Evolutionary conservation across 306 rosid species (phyloP).

Genomic region (Alnus glutinosa): DNA sequence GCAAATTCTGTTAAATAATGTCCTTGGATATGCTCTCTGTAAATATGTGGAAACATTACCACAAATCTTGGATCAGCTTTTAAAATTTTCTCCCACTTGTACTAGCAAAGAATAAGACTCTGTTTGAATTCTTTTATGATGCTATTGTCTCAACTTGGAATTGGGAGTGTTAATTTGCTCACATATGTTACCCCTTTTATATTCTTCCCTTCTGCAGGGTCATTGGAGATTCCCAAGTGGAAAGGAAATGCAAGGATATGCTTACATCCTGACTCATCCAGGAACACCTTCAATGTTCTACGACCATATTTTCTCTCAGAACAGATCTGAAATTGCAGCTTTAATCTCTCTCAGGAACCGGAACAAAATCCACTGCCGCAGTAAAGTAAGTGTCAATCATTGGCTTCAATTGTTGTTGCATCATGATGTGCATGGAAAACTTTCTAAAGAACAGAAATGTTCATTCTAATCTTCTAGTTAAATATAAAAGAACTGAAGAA

Average conservation of each 20-base stretch:
- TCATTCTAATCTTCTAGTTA: neutral
- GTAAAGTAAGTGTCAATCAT: slow-evolving; percentile 60
- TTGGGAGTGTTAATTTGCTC: neutral
- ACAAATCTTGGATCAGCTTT: neutral
- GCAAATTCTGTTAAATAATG: neutral
- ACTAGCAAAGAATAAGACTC: neutral
- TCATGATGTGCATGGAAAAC: slow-evolving; percentile 3
- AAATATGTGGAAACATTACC: slow-evolving; percentile 3
- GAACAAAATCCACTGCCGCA: slow-evolving; percentile 70
- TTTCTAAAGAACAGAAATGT: neutral
- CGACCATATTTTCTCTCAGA: slow-evolving; percentile 84
- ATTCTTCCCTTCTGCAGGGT: slow-evolving; percentile 61
- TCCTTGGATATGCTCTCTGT: neutral
- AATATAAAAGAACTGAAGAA: neutral
- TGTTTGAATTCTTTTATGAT: neutral
- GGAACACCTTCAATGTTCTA: slow-evolving; percentile 91
- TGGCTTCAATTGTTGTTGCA: slow-evolving; percentile 3
- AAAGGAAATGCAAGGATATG: slow-evolving; percentile 98
- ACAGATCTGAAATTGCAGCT: slow-evolving; percentile 53
- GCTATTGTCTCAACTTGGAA: slow-evolving; percentile 8
- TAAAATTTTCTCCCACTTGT: neutral
- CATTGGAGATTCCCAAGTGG: slow-evolving; percentile 95
- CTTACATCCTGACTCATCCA: slow-evolving; percentile 96
- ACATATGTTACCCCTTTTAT: slow-evolving; percentile 10
- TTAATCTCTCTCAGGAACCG: slow-evolving; percentile 68